Evolutionary conservation across 1,284 basidiomycete genomes (phyloP).

Genomic region (Irpex sp.): DNA sequence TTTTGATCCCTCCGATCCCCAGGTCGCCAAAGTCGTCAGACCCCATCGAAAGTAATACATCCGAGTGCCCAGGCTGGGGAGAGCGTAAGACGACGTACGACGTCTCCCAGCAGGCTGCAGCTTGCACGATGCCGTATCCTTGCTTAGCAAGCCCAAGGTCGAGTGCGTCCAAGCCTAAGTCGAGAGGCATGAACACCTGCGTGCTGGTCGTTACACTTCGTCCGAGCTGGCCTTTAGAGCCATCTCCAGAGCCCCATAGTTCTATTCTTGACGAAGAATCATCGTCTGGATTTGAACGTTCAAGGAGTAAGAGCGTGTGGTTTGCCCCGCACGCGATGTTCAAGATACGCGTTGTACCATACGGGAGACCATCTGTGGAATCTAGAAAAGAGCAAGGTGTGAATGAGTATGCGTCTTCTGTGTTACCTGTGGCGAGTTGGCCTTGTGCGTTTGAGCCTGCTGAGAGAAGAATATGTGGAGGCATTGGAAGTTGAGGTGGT

Average conservation of each 20-base stretch:
- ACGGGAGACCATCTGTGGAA: conserved; percentile 18
- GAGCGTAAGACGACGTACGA: conserved; percentile 59
- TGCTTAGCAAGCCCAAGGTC: conserved; percentile 16
- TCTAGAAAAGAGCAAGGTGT: conserved; percentile 37
- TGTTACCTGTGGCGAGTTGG: conserved; percentile 58
- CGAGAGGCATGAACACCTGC: conserved; percentile 42
- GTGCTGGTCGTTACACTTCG: conserved; percentile 21
- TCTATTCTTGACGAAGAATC: conserved; percentile 22
- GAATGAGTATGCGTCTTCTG: conserved; percentile 57
- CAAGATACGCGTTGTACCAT: conserved; percentile 26
- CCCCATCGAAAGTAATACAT: conserved; percentile 76
- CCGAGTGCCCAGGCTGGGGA: conserved; percentile 28
- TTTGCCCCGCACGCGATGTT: conserved; percentile 57
- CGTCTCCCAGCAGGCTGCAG: conserved; percentile 80
- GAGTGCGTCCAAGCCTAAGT: conserved; percentile 29
- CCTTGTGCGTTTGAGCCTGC: conserved; percentile 77
- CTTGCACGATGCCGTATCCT: conserved; percentile 33
- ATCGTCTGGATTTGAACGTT: conserved; percentile 14
- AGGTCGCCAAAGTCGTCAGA: conserved; percentile 80
- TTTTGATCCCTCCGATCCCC: conserved; percentile 39
- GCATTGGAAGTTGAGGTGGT: background rate
- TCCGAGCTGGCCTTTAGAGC: conserved; percentile 58
- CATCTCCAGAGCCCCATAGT: conserved; percentile 69
- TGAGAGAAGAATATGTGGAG: conserved; percentile 26
- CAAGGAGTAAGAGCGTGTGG: conserved; percentile 56